Base-by-base conservation (phyloP, 2,329 filamentous ascomycete genomes). In the Chaetomium strumarium region DNA sequence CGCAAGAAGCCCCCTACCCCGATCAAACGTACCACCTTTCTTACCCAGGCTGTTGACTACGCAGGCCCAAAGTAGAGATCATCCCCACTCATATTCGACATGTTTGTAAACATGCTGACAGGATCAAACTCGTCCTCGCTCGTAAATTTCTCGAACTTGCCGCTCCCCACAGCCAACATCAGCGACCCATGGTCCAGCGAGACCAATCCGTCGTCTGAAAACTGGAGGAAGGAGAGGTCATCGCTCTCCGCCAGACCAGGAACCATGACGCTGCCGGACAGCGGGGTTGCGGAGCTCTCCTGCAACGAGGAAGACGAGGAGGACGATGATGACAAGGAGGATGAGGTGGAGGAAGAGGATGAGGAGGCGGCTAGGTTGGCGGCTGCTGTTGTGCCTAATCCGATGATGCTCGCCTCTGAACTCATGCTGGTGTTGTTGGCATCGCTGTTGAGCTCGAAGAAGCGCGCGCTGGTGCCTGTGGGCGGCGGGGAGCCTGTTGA, bases 401-500 rank as follows among this genome's bases (percentile, higher is more conserved):
- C 62, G 38, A 56, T 58, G 52, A 59, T 61, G 5, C 34, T 31
- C 8, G 56, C 57, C 24, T 64, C 63, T 29, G 63, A 61, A 38
- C 63, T 16, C 16, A n/a, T 19, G 29, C 42, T 44, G 29, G 24
- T 34, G 9, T 19, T 33, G 42, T 16, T 16, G 10, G 42, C 5
- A n/a, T 44, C 42, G 65, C 62, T 68, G 20, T 51, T 48, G 30
- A 55, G 44, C 33, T 58, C 55, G 59, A 77, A 79, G 64, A 72
- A 77, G 41, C 68, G 71, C n/a, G 64, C 62, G 38, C 43, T 54
- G 17, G 43, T 44, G 38, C 58, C 56, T 5, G 64, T 63, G 6
- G 73, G 68, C 29, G 76, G 76, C 4, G 80, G 79, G 20, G 80
- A 83, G 13, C 78, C 79, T 19, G 79, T 80, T 55, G 79, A 75